phyloP scores from a whole-genome alignment of 116 monocot genomes.

The Iris pallida region DNA sequence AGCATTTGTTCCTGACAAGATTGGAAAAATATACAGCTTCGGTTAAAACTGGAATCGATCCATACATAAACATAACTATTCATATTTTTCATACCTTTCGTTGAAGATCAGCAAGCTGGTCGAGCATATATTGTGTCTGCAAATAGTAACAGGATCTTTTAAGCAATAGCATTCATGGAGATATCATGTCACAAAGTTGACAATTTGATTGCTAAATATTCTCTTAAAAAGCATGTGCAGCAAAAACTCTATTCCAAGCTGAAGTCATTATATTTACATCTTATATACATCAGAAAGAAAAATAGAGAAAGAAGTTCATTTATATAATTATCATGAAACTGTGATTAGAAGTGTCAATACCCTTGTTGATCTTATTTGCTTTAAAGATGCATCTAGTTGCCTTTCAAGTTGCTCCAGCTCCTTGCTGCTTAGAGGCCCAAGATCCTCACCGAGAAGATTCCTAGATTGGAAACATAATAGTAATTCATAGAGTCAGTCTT shows the following conservation, averaged over 20 bases:
- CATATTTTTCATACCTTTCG: slow-evolving; percentile 39
- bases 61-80: background rate
- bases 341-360: slow-evolving; percentile 16
- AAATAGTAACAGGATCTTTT: slow-evolving; percentile 1
- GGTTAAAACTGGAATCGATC: background rate
- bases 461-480: slow-evolving; percentile 16
- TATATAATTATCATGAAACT: background rate
- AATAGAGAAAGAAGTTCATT: no score
- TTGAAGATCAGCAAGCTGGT: slow-evolving; percentile 80
- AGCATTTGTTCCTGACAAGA: slow-evolving; percentile 62
- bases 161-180: background rate
- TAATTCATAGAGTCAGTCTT: no score
- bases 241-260: no score
- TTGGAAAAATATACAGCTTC: background rate
- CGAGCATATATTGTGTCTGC: slow-evolving; percentile 92
- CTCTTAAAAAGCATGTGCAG: no score
- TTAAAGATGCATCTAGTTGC: slow-evolving; percentile 74
- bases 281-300: no score
- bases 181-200: background rate
- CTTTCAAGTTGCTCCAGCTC: slow-evolving; percentile 75
- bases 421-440: slow-evolving; percentile 49
- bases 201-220: background rate
- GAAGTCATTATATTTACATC: no score
- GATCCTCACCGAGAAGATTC: slow-evolving; percentile 79
- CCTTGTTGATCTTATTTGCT: slow-evolving; percentile 74